Evolutionary conservation across 768 basidiomycete genomes (phyloP), one percentile per base, ranked within the genome.

Genomic region (Coprinopsis sp.): DNA sequence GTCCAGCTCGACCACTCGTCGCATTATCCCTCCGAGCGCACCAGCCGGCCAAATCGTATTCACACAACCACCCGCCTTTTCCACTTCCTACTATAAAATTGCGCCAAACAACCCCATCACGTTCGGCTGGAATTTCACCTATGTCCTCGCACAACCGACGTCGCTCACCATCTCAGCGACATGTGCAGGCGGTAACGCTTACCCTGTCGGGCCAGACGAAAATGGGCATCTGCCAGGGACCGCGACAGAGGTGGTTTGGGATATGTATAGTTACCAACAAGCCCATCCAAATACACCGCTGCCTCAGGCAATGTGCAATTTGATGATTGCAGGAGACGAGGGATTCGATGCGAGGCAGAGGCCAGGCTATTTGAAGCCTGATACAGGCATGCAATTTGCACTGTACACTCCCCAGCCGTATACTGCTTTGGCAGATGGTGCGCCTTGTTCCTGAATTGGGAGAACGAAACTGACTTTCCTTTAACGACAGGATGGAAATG

Each of bases 61-160:
- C 60, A 87, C 86, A 30, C 76, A 85, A 58, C 91, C 91, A 0
- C 84, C 87, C 0, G 76, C 80, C 51, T 82, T 83, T 8, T 76
- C 79, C 29, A 81, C 82, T 3, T 86, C 87, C 28, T 92, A 79
- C 71, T 92, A 80, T 71, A 90, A 91, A 71, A 84, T 93, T 56
- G 85, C 87, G 0, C 65, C 70, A 1, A 68, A 68, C 45, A 74
- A 86, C 53, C 69, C 67, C 49, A 78, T 93, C 56, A 93, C 89
- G 18, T 87, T 93, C 61, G 91, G 76, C 21, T 94, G 90, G 91
- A 89, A 87, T 64, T 76, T 88, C 56, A 86, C 87, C 18, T 70
- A 71, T 51, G 65, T 94, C 37, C 68, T 82, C 52, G 72, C 70
- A 37, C 78, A 73, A 0, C 87, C 90, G 0, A 73, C 77, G 6